Conservation (phyloP, 2,329 filamentous ascomycete genomes). For the Xylaria sp. region DNA sequence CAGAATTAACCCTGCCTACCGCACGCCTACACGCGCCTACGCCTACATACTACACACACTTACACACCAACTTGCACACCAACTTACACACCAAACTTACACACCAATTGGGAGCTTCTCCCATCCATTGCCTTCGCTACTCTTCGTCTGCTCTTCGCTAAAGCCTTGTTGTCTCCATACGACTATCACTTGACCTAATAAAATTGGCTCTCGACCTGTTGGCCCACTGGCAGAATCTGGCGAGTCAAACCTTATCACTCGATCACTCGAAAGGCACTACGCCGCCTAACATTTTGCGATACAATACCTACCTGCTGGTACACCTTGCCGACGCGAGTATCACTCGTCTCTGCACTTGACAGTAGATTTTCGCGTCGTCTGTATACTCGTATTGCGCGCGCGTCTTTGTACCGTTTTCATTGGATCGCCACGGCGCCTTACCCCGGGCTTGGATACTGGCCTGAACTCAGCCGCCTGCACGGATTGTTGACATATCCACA, state of each 20-base stretch:
- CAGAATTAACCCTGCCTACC: conserved; percentile 8
- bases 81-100: conserved; percentile 8
- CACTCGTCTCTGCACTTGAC: not conserved
- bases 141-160: conserved; percentile 30
- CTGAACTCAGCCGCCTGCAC: conserved; percentile 36
- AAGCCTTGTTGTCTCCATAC: conserved; percentile 22
- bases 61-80: conserved; percentile 6
- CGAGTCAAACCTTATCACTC: conserved; percentile 14
- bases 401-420: conserved; percentile 13
- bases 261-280: conserved; percentile 6
- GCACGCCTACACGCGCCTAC: not conserved
- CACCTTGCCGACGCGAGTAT: conserved; percentile 4
- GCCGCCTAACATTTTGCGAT: conserved; percentile 20
- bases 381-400: conserved; percentile 16
- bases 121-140: conserved; percentile 22
- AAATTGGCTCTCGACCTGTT: conserved; percentile 18
- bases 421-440: conserved; percentile 25
- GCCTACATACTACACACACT: too few relatives aligned
- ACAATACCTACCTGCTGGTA: conserved; percentile 5
- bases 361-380: conserved; percentile 4
- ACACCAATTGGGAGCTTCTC: conserved; percentile 2
- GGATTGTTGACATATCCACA: conserved; percentile 18
- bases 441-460: conserved; percentile 30
- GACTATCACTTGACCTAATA: conserved; percentile 27
- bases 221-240: conserved; percentile 18